Evolutionary conservation across 768 basidiomycete species (phyloP), one percentile per base, ranked within the genome.

Genomic region (Amyloporia xantha): DNA sequence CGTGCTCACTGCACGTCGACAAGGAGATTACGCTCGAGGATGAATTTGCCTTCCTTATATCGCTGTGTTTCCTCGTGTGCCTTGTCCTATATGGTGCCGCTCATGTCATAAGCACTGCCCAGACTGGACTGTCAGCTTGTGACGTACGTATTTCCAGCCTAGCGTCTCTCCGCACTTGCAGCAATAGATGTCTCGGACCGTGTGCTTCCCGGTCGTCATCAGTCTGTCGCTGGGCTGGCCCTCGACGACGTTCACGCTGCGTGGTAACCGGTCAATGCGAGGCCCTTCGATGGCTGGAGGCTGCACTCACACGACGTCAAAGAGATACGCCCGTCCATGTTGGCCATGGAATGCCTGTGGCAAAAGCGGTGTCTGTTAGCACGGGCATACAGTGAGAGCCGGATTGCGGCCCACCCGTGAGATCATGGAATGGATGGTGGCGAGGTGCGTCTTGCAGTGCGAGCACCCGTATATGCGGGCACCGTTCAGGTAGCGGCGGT

Each of bases 31-130:
- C 91, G 85, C 70, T 99, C 95, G 54, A 99, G 87, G 65, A 99
- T 98, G 68, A 81, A 96, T 74, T 93, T 93, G 63, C 93, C 92
- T 72, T 99, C 95, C 65, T 99, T 99, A 76, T 98, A 99, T 68
- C 86, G 91, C 77, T 99, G 94, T 6, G 82, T 77, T 10, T 75
- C 63, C 62, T 97, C 94, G 63, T 83, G 96, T 13, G 95, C 95
- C 49, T 81, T 81, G 66, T 96, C 95, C 95, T 96, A 60, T 40
- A n/a, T 17, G n/a, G 38, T 39, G 30, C 21, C 46, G 21, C 46
- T 39, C 17, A 36, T n/a, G 6, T 35, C 28, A 17, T 45, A 45
- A 45, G 44, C 44, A 36, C 28, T 43, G 42, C 25, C 17, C 56
- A 46, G 41, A 30, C 38, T 43, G 50, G 54, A 10, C 17, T 46